A percentile compares a stretch with the other conserved stretches of the same genome.
phyloP scores from a whole-genome alignment of 2,329 filamentous ascomycete genomes.

The Cladosporium sp. region DNA sequence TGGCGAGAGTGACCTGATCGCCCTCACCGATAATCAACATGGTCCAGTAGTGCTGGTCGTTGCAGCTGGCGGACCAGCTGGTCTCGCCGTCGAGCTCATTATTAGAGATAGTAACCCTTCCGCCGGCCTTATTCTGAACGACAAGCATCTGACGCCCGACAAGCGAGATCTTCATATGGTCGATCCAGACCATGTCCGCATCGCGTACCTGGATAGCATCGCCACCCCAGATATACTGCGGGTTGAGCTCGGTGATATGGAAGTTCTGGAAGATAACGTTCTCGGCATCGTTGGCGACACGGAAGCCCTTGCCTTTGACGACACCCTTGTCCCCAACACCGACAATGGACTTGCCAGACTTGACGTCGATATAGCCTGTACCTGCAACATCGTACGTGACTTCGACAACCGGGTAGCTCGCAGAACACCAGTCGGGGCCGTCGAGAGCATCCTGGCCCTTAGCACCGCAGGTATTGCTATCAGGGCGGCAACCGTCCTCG shows the following conservation, averaged over 20 bases:
- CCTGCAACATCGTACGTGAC: constrained; percentile 53
- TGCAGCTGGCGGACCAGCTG: constrained; percentile 54
- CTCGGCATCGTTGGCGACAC: constrained; percentile 35
- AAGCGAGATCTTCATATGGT: constrained; percentile 40
- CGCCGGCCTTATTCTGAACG: constrained; percentile 49
- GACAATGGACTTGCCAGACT: constrained; percentile 40
- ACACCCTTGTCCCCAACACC: constrained; percentile 37
- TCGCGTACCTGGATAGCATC: constrained; percentile 36
- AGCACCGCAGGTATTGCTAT: constrained; percentile 50
- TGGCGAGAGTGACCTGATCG: constrained; percentile 56
- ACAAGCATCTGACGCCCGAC: constrained; percentile 60
- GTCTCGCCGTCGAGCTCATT: constrained; percentile 54
- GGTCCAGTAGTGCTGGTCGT: constrained; percentile 58
- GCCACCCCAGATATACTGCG: constrained; percentile 37
- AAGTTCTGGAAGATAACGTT: constrained; percentile 54
- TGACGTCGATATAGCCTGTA: constrained; percentile 40
- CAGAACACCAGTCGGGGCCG: constrained; percentile 55
- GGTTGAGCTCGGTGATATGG: constrained; percentile 36
- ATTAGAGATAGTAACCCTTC: constrained; percentile 58
- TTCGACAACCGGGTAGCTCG: constrained; percentile 18
- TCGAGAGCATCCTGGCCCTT: constrained; percentile 58
- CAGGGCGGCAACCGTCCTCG: constrained; percentile 51
- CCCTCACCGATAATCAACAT: constrained; percentile 53
- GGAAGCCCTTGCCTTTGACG: constrained; percentile 41
- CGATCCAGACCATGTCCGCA: constrained; percentile 35